Conservation (phyloP, 257 asterid genomes). For the Salvia rosmarinus region DNA sequence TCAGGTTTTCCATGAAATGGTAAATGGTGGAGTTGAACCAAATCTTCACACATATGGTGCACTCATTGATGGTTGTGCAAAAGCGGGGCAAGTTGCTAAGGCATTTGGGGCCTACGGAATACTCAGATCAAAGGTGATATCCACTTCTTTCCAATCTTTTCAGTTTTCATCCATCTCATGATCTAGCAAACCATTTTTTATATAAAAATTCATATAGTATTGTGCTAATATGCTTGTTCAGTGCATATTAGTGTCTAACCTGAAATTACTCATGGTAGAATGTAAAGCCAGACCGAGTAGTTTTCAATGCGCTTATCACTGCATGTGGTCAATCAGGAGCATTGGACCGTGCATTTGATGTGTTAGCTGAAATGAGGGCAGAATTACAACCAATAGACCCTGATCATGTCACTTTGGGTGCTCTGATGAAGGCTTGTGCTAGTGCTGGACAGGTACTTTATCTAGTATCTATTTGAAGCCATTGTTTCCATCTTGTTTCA, state of each 20-base stretch:
- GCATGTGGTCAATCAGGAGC: constrained; percentile 99
- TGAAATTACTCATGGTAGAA: constrained; percentile 66
- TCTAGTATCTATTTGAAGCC: constrained; percentile 26
- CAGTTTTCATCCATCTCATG: constrained; percentile 31
- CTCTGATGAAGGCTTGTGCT: constrained; percentile 95
- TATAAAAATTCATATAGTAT: constrained; percentile 18
- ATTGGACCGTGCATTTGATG: constrained; percentile 96
- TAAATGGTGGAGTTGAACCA: constrained; percentile 94
- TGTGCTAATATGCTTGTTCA: constrained; percentile 22
- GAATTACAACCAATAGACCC: constrained; percentile 86
- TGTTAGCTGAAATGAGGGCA: constrained; percentile 85
- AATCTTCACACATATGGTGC: constrained; percentile 94
- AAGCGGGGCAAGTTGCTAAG: constrained; percentile 98
- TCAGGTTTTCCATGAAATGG: constrained; percentile 98
- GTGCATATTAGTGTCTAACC: constrained; percentile 40
- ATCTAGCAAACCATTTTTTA: constrained; percentile 22
- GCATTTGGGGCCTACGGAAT: constrained; percentile 99
- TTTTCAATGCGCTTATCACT: constrained; percentile 96
- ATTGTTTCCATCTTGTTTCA: constrained; percentile 27
- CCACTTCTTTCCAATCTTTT: constrained; percentile 26
- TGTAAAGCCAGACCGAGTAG: constrained; percentile 97
- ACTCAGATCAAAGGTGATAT: constrained; percentile 87
- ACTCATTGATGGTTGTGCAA: constrained; percentile 97
- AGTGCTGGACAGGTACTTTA: constrained; percentile 72
- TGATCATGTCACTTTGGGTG: constrained; percentile 93